These are phyloP conservation scores for Cenchrus americanus DNA, from an alignment of 176 grass and related monocot species.

Conservation along the genomic window DNA sequence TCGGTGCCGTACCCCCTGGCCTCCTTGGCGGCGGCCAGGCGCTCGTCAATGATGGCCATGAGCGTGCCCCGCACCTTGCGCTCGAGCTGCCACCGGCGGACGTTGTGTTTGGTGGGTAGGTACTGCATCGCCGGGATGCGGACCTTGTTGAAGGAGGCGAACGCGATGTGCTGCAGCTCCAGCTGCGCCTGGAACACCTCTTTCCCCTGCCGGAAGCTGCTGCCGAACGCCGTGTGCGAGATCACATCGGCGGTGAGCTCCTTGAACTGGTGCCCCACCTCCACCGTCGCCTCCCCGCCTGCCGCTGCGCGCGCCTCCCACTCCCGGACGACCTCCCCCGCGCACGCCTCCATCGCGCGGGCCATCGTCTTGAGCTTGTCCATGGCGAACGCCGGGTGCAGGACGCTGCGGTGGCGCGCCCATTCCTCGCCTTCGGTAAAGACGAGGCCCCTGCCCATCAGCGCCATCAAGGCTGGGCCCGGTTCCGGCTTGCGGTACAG, in stretches of 20 bases:
- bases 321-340: constrained; percentile 41
- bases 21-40: background rate
- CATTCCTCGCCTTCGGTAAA: constrained; percentile 41
- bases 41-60: background rate
- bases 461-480: constrained; percentile 30
- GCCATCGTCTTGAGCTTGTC: constrained; percentile 82
- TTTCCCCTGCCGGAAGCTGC: constrained; percentile 50
- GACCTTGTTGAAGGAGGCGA: background rate
- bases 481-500: constrained; percentile 41
- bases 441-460: constrained; percentile 59
- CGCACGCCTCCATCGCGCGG: constrained; percentile 51
- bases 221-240: constrained; percentile 68
- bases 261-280: constrained; percentile 49
- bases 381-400: constrained; percentile 78
- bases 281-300: constrained; percentile 8
- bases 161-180: background rate
- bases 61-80: background rate
- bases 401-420: constrained; percentile 33
- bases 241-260: constrained; percentile 74
- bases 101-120: background rate
- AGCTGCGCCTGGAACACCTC: background rate
- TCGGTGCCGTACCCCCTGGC: background rate
- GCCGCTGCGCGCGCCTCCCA: constrained; percentile 54
- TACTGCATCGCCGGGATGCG: background rate
- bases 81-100: background rate